Evolutionary conservation across 2,329 filamentous ascomycete species (phyloP).

Genomic region (Lasiodiplodia citricola): DNA sequence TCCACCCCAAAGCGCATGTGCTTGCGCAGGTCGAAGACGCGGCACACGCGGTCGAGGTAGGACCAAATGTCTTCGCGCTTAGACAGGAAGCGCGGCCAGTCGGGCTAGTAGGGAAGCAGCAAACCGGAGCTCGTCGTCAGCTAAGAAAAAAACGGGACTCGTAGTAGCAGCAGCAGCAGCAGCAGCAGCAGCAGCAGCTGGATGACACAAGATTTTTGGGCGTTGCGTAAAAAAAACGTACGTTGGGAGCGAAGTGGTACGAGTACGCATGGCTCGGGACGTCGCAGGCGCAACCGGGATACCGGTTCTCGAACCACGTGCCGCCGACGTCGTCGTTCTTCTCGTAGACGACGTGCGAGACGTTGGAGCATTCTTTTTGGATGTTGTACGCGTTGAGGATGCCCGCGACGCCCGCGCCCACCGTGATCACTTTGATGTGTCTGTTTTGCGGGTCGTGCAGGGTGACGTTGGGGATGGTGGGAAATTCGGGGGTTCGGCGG

Average conservation of each 20-base stretch:
- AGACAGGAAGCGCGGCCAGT: conserved; percentile 55
- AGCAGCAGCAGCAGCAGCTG: too few relatives aligned
- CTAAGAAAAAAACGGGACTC: background rate
- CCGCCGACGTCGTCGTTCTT: conserved; percentile 52
- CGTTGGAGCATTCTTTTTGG: conserved; percentile 50
- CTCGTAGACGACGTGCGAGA: conserved; percentile 56
- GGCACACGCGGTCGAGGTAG: conserved; percentile 56
- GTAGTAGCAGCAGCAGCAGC: too few relatives aligned
- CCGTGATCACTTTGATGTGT: conserved; percentile 51
- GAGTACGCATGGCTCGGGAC: conserved; percentile 54
- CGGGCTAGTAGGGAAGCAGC: conserved; percentile 43
- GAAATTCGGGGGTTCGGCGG: background rate
- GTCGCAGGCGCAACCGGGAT: conserved; percentile 51
- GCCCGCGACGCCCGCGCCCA: conserved; percentile 55
- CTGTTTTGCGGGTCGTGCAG: background rate
- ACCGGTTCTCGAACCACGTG: conserved; percentile 54
- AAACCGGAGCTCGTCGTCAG: background rate
- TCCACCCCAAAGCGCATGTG: conserved; percentile 52
- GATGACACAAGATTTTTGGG: too few relatives aligned
- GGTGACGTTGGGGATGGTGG: background rate
- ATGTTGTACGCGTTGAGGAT: conserved; percentile 55
- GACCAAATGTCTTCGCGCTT: conserved; percentile 54
- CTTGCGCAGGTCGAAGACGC: conserved; percentile 55
- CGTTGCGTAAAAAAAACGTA: background rate
- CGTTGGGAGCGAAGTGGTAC: conserved; percentile 47